These are phyloP conservation scores for Quercus mongolica DNA, from an alignment of 306 rosid species.

Conservation along the genomic window DNA sequence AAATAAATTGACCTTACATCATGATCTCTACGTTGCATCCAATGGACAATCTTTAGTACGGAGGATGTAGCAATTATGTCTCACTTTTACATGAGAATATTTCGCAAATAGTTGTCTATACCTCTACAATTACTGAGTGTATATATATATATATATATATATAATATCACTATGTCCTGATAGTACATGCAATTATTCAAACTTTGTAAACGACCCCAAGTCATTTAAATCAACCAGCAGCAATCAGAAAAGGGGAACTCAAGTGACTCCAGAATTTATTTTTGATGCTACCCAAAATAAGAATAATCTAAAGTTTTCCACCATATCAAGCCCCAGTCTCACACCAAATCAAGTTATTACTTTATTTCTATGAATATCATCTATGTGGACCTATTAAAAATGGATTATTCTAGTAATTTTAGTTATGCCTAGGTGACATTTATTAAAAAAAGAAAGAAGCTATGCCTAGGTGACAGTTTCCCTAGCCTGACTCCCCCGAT, in stretches of 20 bases:
- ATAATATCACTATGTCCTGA: neutral
- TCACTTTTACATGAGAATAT: neutral
- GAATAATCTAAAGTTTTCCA: neutral
- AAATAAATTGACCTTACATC: neutral
- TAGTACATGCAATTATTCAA: neutral
- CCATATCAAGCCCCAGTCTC: neutral
- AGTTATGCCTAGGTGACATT: too few species aligned
- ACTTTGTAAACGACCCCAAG: neutral
- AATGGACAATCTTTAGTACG: neutral
- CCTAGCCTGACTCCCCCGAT: neutral
- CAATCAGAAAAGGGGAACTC: neutral
- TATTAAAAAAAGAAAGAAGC: too few species aligned
- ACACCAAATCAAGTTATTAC: neutral
- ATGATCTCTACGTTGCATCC: neutral
- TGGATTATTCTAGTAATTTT: neutral
- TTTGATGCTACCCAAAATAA: neutral
- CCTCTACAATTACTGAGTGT: too few species aligned
- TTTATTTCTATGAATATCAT: too few species aligned
- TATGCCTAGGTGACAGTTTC: neutral
- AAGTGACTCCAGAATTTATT: neutral
- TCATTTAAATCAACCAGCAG: neutral
- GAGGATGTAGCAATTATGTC: neutral
- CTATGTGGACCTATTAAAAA: neutral
- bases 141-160: neutral
- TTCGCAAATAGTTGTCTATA: neutral